A percentile compares a stretch with the other conserved stretches of the same genome.
Evolutionary conservation across 345 rosid species (phyloP).

Genomic region (Sisymbrium altissimum): DNA sequence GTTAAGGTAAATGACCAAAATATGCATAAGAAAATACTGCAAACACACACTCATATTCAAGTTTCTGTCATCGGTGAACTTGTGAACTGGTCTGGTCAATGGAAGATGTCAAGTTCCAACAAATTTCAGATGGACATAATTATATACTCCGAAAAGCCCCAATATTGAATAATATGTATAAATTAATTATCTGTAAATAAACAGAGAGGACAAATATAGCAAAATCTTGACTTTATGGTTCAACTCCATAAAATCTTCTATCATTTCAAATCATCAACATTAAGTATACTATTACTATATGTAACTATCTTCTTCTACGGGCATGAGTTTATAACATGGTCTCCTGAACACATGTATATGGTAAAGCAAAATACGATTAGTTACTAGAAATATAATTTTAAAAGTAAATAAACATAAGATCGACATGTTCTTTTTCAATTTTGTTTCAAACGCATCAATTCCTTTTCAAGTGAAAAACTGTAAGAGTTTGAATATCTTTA

Average conservation of each 20-base stretch:
- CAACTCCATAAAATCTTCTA: neutral
- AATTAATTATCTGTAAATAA: neutral
- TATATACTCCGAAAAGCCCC: neutral
- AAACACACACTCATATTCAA: neutral
- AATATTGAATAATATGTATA: neutral
- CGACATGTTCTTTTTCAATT: neutral
- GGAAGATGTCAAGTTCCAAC: neutral
- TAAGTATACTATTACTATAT: neutral
- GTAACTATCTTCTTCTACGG: neutral
- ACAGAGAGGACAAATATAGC: neutral
- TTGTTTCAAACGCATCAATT: neutral
- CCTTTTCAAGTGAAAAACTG: neutral
- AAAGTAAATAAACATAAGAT: neutral
- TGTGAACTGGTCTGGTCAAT: neutral
- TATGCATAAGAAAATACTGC: neutral
- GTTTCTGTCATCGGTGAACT: neutral
- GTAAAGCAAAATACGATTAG: neutral
- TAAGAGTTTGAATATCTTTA: conserved; percentile 18
- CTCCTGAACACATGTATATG: neutral
- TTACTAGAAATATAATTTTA: neutral
- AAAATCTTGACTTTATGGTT: neutral
- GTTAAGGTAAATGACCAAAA: neutral
- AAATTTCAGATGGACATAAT: neutral
- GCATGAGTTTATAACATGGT: too few relatives aligned
- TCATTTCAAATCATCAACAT: neutral